phyloP scores from a whole-genome alignment of 2,329 filamentous ascomycete genomes.

The Didymella arachidicola region DNA sequence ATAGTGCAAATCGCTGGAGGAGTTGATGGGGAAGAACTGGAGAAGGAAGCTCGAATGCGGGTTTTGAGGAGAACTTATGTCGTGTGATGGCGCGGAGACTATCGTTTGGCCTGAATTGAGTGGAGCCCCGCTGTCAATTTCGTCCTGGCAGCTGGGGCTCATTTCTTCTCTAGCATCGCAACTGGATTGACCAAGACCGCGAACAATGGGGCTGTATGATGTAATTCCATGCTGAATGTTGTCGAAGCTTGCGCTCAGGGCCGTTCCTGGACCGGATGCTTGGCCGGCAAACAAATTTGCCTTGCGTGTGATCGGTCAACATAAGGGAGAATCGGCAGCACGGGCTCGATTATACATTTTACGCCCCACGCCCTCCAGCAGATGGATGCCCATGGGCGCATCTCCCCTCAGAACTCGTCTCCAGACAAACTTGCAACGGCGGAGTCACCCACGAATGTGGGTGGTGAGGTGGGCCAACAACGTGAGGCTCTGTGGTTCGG shows the following conservation, averaged over 20 bases:
- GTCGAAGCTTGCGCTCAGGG: slow-evolving; percentile 20
- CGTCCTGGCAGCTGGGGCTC: slow-evolving; percentile 26
- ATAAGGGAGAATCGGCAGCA: slow-evolving; percentile 22
- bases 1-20: slow-evolving; percentile 23
- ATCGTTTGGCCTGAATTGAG: slow-evolving; percentile 26
- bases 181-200: slow-evolving; percentile 29
- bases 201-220: slow-evolving; percentile 34
- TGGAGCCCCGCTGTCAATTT: slow-evolving; percentile 35
- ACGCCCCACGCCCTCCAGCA: slow-evolving; percentile 22
- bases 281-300: slow-evolving; percentile 19
- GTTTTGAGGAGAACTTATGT: slow-evolving; percentile 36
- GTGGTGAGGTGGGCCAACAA: slow-evolving; percentile 6
- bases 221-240: slow-evolving; percentile 27
- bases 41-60: slow-evolving; percentile 26
- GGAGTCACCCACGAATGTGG: slow-evolving; percentile 21
- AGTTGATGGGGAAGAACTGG: slow-evolving; percentile 22
- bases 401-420: slow-evolving; percentile 9
- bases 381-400: slow-evolving; percentile 24
- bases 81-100: slow-evolving; percentile 27
- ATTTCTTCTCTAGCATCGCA: slow-evolving; percentile 26
- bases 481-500: slow-evolving; percentile 14
- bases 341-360: slow-evolving; percentile 19
- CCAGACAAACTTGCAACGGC: slow-evolving; percentile 11
- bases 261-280: slow-evolving; percentile 12
- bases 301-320: slow-evolving; percentile 25